Percentiles rank a stretch among this genome's conserved stretches.
Conservation (phyloP, 257 asterid species). For the Pogostemon cablin region DNA sequence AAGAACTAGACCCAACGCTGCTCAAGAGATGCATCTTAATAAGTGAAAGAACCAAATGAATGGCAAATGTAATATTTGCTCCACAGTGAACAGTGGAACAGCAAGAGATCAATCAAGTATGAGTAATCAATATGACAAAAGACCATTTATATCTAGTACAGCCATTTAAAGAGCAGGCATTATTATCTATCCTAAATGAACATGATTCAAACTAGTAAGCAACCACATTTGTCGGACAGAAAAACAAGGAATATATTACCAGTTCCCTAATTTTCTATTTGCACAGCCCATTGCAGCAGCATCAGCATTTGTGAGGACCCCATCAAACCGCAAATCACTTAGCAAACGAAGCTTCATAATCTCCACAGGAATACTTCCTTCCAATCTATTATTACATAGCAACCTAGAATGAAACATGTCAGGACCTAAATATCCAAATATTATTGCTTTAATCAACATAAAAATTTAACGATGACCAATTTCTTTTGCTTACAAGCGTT, state of each 20-base stretch:
- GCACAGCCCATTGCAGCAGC: conserved; percentile 52
- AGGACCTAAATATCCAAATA: conserved; percentile 16
- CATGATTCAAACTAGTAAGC: neutral
- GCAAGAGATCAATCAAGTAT: conserved; percentile 7
- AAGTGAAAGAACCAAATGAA: conserved; percentile 17
- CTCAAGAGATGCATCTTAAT: conserved; percentile 29
- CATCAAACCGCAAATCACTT: conserved; percentile 59
- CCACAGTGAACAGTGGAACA: neutral
- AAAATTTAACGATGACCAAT: conserved; percentile 3
- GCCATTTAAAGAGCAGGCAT: neutral
- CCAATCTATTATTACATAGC: conserved; percentile 70
- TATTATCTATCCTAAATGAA: neutral
- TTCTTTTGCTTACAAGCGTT: conserved; percentile 55
- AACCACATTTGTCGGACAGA: neutral
- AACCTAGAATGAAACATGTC: conserved; percentile 51
- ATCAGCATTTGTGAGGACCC: conserved; percentile 48
- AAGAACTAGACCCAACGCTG: conserved; percentile 53
- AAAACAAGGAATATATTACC: conserved; percentile 47
- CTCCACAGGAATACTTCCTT: conserved; percentile 72
- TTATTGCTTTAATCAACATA: conserved; percentile 14
- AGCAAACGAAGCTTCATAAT: conserved; percentile 65
- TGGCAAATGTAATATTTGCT: neutral
- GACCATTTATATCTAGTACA: neutral
- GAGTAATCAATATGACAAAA: neutral
- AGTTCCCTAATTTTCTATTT: conserved; percentile 76